These are phyloP conservation scores for Wickerhamomyces strasburgensis DNA, from an alignment of 805 yeast species.

Conservation along the genomic window DNA sequence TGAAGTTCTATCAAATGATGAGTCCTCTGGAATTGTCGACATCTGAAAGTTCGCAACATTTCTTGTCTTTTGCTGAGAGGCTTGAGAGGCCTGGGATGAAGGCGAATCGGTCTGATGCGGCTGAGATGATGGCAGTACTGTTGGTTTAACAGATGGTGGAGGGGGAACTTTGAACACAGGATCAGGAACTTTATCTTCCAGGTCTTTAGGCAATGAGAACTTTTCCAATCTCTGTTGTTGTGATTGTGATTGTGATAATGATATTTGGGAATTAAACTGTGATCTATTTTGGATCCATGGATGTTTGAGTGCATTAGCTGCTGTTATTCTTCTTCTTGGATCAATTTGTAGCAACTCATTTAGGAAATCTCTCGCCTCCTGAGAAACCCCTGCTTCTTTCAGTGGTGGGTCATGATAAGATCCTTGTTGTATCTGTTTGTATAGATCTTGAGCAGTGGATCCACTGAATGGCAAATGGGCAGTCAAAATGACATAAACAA, in stretches of 20 bases:
- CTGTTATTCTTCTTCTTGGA: slow-evolving; percentile 67
- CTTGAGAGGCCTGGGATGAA: slow-evolving; percentile 5
- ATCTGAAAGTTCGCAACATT: slow-evolving; percentile 1
- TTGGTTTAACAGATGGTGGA: slow-evolving; percentile 1
- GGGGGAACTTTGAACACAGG: slow-evolving; percentile 22
- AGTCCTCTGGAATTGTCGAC: slow-evolving; percentile 11
- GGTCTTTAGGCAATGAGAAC: slow-evolving; percentile 1
- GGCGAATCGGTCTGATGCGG: slow-evolving; percentile 2
- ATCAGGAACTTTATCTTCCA: slow-evolving; percentile 6
- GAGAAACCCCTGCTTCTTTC: slow-evolving; percentile 58
- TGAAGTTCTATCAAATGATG: slow-evolving; percentile 20
- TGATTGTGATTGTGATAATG: slow-evolving; percentile 67
- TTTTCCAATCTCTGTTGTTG: slow-evolving; percentile 48
- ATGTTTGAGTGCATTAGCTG: slow-evolving; percentile 69
- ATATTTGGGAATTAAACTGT: slow-evolving; percentile 35
- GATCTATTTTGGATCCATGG: slow-evolving; percentile 59
- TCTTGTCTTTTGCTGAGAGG: slow-evolving; percentile 6
- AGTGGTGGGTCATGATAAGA: slow-evolving; percentile 76
- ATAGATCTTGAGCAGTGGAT: slow-evolving; percentile 79
- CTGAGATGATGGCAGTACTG: slow-evolving; percentile 10
- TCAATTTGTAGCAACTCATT: slow-evolving; percentile 68
- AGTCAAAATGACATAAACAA: slow-evolving; percentile 85
- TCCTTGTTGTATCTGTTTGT: slow-evolving; percentile 70
- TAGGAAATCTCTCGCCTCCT: slow-evolving; percentile 68
- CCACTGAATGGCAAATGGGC: slow-evolving; percentile 96